phyloP scores from a whole-genome alignment of 495 filamentous ascomycete genomes.

The Parathielavia appendiculata region DNA sequence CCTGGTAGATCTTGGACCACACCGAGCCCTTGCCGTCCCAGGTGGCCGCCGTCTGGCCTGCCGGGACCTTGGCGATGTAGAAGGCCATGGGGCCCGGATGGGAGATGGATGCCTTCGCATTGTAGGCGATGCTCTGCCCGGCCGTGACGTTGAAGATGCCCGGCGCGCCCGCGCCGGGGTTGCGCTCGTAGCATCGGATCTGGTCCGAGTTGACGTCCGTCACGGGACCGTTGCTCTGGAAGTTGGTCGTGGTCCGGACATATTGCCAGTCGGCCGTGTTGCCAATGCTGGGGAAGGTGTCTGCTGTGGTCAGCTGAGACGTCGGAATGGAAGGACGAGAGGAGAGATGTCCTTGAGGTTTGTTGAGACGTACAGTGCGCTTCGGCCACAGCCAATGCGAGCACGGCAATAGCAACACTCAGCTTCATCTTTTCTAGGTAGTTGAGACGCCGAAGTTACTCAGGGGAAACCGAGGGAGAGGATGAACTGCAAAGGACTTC shows the following conservation, averaged over 20 bases:
- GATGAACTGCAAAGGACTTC: not conserved
- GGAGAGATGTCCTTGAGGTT: not conserved
- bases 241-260: slow-evolving; percentile 46
- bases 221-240: slow-evolving; percentile 49
- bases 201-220: slow-evolving; percentile 44
- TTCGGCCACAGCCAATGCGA: slow-evolving; percentile 35
- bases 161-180: slow-evolving; percentile 34
- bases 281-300: slow-evolving; percentile 31
- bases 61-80: slow-evolving; percentile 52
- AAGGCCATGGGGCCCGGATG: slow-evolving; percentile 49
- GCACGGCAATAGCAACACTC: slow-evolving; percentile 29
- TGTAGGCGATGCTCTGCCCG: slow-evolving; percentile 42
- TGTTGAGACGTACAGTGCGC: slow-evolving; percentile 36
- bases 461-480: not conserved
- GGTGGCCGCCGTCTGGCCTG: slow-evolving; percentile 39
- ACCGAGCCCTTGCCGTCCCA: slow-evolving; percentile 48
- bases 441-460: not conserved
- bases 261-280: slow-evolving; percentile 44
- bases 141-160: slow-evolving; percentile 42
- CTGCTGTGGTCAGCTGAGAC: slow-evolving; percentile 14
- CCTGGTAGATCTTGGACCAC: slow-evolving; percentile 52
- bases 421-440: slow-evolving; percentile 34
- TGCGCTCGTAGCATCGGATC: slow-evolving; percentile 49
- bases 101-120: slow-evolving; percentile 41
- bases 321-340: not conserved